Evolutionary conservation across 192 early-diverging fungal genomes (phyloP).

Genomic region (Linnemannia exigua): DNA sequence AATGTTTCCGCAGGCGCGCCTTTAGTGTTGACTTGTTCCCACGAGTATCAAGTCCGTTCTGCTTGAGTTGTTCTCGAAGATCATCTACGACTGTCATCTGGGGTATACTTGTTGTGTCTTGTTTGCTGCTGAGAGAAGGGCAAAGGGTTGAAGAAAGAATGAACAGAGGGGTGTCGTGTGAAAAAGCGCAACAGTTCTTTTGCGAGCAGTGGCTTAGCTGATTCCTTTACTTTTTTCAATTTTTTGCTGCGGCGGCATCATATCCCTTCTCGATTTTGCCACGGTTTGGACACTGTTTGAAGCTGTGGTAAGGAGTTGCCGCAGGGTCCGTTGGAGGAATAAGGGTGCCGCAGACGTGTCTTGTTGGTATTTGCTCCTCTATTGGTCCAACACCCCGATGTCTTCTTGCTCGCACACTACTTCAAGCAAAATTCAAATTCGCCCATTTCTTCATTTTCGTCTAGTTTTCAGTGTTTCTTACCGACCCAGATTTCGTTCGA

Average conservation of each 20-base stretch:
- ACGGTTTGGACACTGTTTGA: neutral
- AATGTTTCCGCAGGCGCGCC: constrained; percentile 56
- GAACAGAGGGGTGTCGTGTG: neutral
- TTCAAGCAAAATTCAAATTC: too few species aligned
- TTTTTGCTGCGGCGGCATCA: neutral
- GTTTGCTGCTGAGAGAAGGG: neutral
- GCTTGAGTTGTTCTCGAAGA: constrained; percentile 45
- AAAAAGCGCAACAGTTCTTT: neutral
- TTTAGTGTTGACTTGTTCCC: constrained; percentile 64
- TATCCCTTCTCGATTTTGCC: neutral
- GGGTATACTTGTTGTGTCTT: neutral
- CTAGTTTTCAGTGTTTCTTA: too few species aligned
- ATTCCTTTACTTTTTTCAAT: neutral
- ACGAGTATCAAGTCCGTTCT: constrained; percentile 59
- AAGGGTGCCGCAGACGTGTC: neutral
- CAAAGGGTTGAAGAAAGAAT: neutral
- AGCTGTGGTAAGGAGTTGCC: neutral
- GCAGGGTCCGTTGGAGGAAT: neutral
- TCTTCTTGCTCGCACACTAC: too few species aligned
- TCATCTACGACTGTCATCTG: constrained; percentile 24
- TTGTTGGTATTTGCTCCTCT: neutral
- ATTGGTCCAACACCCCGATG: neutral
- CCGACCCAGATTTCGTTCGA: too few species aligned
- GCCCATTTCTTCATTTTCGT: too few species aligned
- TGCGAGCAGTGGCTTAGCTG: neutral